Evolutionary conservation across 495 filamentous ascomycete species (phyloP), one percentile per base, ranked within the genome.

Genomic region (Aspergillus wentii): DNA sequence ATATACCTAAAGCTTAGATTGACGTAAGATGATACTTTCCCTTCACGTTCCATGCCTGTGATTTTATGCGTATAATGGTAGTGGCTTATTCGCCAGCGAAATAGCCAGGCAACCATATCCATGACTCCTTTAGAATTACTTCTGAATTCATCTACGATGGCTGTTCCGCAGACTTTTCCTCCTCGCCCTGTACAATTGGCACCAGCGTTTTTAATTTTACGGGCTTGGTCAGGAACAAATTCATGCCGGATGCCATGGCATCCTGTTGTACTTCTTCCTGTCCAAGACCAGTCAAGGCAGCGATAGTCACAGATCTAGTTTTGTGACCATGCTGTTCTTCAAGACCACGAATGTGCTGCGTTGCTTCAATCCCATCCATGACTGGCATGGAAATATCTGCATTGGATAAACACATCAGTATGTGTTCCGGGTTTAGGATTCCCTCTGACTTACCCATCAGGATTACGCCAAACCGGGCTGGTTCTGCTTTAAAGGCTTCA

Each of bases 361-460:
- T 72, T 3, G 68, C 60, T 41, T 75, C 72, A 16, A 75, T 61
- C 0, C 74, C 75, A 35, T 74, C 61, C 74, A 79, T 79, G 32
- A 75, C 48, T 1, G 78, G 76, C 78, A 82, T 82, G 29, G 66
- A 68, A 10, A 80, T 71, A 48, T 77, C 59, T 64, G 31, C 6
- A 6, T 25, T n/a, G n/a, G n/a, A n/a, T 25, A 6, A 5, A 25
- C 6, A 6, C 10, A 25, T 25, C 22, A 25, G 22, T 25, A 25
- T 25, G 22, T 15, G 21, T 10, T 2, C 15, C n/a, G n/a, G n/a
- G n/a, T n/a, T n/a, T n/a, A n/a, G n/a, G n/a, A n/a, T n/a, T n/a
- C n/a, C n/a, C n/a, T n/a, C n/a, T n/a, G n/a, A 25, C 38, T 14
- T 46, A 64, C 60, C 74, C 75, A 79, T 77, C 9, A 77, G 61